Evolutionary conservation across 164 flowering plant genomes (phyloP).

Genomic region (Cinnamomum chago): DNA sequence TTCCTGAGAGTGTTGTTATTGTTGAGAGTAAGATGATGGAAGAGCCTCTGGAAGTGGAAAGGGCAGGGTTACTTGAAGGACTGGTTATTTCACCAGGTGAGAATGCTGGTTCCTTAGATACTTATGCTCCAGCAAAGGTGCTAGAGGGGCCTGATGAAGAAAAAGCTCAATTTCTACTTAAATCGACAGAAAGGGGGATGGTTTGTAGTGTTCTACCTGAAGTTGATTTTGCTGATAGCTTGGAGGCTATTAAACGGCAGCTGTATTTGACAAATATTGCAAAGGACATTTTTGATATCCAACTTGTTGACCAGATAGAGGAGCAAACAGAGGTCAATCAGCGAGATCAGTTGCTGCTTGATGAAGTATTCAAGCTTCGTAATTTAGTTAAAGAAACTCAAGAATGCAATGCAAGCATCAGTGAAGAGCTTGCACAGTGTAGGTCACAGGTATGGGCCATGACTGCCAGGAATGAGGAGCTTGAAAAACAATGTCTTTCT

Average conservation of each 20-base stretch:
- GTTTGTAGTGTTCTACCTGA: slow-evolving; percentile 8
- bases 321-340: slow-evolving; percentile 35
- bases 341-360: slow-evolving; percentile 27
- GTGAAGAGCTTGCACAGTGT: slow-evolving; percentile 49
- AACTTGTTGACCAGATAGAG: slow-evolving; percentile 49
- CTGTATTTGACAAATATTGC: slow-evolving; percentile 43
- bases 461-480: slow-evolving; percentile 38
- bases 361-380: slow-evolving; percentile 41
- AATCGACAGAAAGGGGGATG: slow-evolving; percentile 23
- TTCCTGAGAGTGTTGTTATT: slow-evolving; percentile 6
- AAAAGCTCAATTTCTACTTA: slow-evolving; percentile 36
- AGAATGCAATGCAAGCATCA: slow-evolving; percentile 38
- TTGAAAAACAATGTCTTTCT: slow-evolving; percentile 31
- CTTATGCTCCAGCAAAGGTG: slow-evolving; percentile 42
- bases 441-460: slow-evolving; percentile 45
- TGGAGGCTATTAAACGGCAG: slow-evolving; percentile 54
- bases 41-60: slow-evolving; percentile 14
- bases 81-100: slow-evolving; percentile 8
- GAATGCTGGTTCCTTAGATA: slow-evolving; percentile 24
- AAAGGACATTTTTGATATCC: slow-evolving; percentile 52
- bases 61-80: slow-evolving; percentile 13
- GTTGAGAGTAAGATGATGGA: slow-evolving; percentile 9
- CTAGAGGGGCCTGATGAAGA: slow-evolving; percentile 43
- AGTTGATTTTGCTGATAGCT: slow-evolving; percentile 20
- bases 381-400: slow-evolving; percentile 39